Evolutionary conservation across 768 basidiomycete genomes (phyloP).

Genomic region (Leccinum variicolor): DNA sequence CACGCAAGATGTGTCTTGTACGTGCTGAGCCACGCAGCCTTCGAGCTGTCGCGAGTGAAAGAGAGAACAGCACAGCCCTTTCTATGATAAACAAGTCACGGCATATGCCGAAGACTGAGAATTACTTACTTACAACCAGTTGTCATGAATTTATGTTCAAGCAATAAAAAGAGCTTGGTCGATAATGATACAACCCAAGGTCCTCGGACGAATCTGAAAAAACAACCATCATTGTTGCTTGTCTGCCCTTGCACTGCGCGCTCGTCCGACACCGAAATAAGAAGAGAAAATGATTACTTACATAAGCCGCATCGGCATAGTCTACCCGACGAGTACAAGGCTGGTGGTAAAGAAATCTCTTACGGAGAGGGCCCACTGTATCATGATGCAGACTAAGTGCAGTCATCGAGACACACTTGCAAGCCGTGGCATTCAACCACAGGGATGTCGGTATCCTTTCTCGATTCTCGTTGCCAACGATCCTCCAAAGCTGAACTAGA

Average conservation of each 20-base stretch:
- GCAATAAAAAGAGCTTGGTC: not conserved
- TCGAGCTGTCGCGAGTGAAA: constrained; percentile 22
- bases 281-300: too few species aligned
- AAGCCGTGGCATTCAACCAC: constrained; percentile 76
- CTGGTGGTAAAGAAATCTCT: too few species aligned
- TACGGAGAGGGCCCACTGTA: too few species aligned
- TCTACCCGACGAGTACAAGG: too few species aligned
- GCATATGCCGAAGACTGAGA: not conserved
- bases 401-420: constrained; percentile 66
- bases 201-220: not conserved
- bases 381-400: too few species aligned
- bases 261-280: too few species aligned
- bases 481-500: too few species aligned
- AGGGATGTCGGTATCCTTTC: constrained; percentile 10
- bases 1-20: constrained; percentile 14
- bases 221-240: not conserved
- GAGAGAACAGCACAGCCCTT: not conserved
- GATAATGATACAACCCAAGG: not conserved
- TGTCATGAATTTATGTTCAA: too few species aligned
- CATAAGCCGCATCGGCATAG: too few species aligned
- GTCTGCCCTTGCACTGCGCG: too few species aligned
- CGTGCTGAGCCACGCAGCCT: constrained; percentile 29
- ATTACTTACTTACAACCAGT: too few species aligned
- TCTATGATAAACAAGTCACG: not conserved
- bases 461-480: not conserved